Percentiles rank a stretch among this genome's conserved stretches.
phyloP scores from a whole-genome alignment of 2,329 filamentous ascomycete species.

The Dactylellina parvicollis region DNA sequence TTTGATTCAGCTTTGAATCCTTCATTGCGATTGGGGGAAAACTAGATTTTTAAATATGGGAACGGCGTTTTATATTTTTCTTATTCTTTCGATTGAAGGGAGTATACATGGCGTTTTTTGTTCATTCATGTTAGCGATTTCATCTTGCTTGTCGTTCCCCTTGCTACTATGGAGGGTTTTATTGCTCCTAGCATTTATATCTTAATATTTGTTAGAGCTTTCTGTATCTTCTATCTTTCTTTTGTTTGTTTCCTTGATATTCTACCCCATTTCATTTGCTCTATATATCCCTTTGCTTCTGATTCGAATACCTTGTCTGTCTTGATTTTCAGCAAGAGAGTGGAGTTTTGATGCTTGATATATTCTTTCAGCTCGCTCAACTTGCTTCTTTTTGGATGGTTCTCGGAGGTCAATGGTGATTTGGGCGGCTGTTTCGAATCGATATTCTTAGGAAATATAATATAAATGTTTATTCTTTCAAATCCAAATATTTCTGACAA shows the following conservation, averaged over 20 bases:
- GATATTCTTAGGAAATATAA: neutral
- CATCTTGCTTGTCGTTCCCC: neutral
- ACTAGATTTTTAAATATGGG: constrained; percentile 7
- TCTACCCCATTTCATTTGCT: neutral
- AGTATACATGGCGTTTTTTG: constrained; percentile 27
- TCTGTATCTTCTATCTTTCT: neutral
- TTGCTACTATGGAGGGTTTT: neutral
- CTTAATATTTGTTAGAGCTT: neutral
- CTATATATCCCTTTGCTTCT: neutral
- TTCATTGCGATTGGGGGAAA: constrained; percentile 15
- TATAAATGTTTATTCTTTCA: neutral
- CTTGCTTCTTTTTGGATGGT: too few relatives aligned
- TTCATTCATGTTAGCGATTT: constrained; percentile 9
- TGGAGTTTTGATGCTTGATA: too few relatives aligned
- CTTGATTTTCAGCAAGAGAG: too few relatives aligned
- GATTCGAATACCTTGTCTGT: neutral
- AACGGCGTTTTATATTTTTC: constrained; percentile 23
- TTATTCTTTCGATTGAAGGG: constrained; percentile 8
- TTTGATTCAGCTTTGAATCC: neutral
- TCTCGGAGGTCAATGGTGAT: too few relatives aligned
- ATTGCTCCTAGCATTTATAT: neutral
- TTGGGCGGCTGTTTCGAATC: too few relatives aligned
- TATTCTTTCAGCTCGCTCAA: too few relatives aligned
- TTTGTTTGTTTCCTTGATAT: neutral
- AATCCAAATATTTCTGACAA: too few relatives aligned